Evolutionary conservation across 1,284 basidiomycete species (phyloP), one percentile per base, ranked within the genome.

Genomic region (Trametes versicolor): DNA sequence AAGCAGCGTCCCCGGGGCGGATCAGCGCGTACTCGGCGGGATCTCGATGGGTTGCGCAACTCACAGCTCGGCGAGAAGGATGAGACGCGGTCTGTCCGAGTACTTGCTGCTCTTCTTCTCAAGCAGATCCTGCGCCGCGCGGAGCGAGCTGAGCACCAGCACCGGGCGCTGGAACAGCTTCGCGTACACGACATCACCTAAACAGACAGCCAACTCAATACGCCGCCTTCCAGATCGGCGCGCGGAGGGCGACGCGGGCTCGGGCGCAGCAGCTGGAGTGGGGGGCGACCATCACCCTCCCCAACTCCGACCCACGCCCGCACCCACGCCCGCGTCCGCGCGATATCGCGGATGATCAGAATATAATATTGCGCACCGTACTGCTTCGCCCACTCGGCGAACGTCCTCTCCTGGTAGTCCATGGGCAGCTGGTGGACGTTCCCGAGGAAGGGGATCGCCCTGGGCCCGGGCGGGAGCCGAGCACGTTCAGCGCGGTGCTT

Each of bases 31-130:
- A 41, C 49, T n/a, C 17, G 57, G 49, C 34, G n/a, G 19, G 55
- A 63, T 58, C 60, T 74, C 17, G 75, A 72, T 36, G 66, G 66
- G 51, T 8, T 21, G 37, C 21, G 27, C 25, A 27, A 55, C 74
- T 56, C 47, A 75, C 75, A 76, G 57, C 51, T 76, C 74, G 25
- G 68, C 51, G 23, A 74, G 67, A 43, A 76, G 65, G 51, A 73
- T 67, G 50, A 76, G 65, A 4, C 71, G 69, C 12, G 77, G 77
- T 19, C 85, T 78, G 66, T 80, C 81, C 8, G 83, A 85, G 63
- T 83, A 85, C 27, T 82, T 82, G n/a, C 79, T 78, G 19, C 82
- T 83, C 41, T 80, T 80, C 70, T 85, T 86, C 69, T 86, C 85
- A 19, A 87, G 76, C 21, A 86, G 75, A 69, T 86, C 85, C 79